phyloP scores from a whole-genome alignment of 2,329 filamentous ascomycete genomes.

The Trichoderma afroharzianum region DNA sequence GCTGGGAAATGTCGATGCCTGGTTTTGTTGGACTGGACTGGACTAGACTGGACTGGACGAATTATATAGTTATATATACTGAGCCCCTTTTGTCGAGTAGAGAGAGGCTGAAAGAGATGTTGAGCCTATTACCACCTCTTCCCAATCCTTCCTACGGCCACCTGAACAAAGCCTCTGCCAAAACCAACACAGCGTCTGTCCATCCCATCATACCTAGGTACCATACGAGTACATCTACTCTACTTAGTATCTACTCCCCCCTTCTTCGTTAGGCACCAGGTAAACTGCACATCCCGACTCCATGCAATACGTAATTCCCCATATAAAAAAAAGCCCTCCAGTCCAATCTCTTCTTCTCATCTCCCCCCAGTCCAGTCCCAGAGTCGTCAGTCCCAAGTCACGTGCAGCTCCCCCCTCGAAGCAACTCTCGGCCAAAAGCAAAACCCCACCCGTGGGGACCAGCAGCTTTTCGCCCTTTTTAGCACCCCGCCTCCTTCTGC shows the following conservation, averaged over 20 bases:
- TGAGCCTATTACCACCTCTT: background rate
- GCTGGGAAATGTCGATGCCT: background rate
- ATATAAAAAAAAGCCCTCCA: background rate
- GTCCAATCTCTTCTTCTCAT: background rate
- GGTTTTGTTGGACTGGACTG: background rate
- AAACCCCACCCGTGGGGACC: background rate
- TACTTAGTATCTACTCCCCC: background rate
- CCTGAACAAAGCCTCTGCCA: background rate
- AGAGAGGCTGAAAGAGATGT: background rate
- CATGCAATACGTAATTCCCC: conserved; percentile 16
- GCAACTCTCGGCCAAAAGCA: background rate
- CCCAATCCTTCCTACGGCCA: no score
- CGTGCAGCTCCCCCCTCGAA: background rate
- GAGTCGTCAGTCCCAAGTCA: background rate
- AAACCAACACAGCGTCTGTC: background rate
- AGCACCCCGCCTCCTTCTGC: conserved; percentile 10
- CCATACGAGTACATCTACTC: background rate
- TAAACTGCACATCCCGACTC: background rate
- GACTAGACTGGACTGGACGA: background rate
- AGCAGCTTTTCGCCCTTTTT: conserved; percentile 16
- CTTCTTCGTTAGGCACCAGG: background rate
- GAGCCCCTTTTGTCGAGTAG: background rate
- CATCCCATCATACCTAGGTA: no score
- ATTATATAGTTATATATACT: background rate
- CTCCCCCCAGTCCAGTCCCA: background rate